These are phyloP conservation scores for Leucocoprinus birnbaumii DNA, from an alignment of 768 basidiomycete species.

Conservation along the genomic window DNA sequence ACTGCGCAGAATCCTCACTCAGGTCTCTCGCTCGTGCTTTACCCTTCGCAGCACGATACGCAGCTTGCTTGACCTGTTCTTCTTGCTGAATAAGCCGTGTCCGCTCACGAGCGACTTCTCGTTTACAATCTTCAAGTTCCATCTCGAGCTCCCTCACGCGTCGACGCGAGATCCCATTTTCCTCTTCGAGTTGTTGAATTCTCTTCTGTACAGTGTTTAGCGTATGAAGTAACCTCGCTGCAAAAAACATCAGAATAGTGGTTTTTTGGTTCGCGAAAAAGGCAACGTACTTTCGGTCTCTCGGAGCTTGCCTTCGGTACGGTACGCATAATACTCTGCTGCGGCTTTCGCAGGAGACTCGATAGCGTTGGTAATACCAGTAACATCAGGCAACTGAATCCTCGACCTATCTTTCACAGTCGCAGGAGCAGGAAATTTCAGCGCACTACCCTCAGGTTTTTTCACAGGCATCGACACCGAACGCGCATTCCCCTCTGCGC, in stretches of 20 bases:
- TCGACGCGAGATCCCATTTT: constrained; percentile 78
- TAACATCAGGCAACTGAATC: constrained; percentile 76
- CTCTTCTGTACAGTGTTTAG: constrained; percentile 64
- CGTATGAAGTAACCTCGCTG: constrained; percentile 61
- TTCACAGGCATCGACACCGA: constrained; percentile 16
- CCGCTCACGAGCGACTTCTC: constrained; percentile 72
- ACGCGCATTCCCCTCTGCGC: constrained; percentile 8
- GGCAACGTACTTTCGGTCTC: constrained; percentile 61
- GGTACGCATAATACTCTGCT: constrained; percentile 48
- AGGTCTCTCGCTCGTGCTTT: constrained; percentile 30
- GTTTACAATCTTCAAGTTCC: constrained; percentile 81
- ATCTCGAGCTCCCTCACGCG: constrained; percentile 85
- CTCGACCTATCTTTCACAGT: constrained; percentile 24
- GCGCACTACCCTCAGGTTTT: constrained; percentile 30
- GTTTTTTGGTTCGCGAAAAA: not conserved
- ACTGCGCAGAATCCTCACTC: constrained; percentile 33
- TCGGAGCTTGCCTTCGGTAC: constrained; percentile 41
- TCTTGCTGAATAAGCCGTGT: constrained; percentile 60
- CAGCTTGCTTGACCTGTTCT: constrained; percentile 36
- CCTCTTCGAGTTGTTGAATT: constrained; percentile 70
- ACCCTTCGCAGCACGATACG: constrained; percentile 31
- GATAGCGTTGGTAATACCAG: constrained; percentile 77
- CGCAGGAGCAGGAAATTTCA: constrained; percentile 10
- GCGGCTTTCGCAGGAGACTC: constrained; percentile 65
- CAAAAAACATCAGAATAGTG: not conserved